Evolutionary conservation across 2,329 filamentous ascomycete species (phyloP).

Genomic region (Penicillium sp.): DNA sequence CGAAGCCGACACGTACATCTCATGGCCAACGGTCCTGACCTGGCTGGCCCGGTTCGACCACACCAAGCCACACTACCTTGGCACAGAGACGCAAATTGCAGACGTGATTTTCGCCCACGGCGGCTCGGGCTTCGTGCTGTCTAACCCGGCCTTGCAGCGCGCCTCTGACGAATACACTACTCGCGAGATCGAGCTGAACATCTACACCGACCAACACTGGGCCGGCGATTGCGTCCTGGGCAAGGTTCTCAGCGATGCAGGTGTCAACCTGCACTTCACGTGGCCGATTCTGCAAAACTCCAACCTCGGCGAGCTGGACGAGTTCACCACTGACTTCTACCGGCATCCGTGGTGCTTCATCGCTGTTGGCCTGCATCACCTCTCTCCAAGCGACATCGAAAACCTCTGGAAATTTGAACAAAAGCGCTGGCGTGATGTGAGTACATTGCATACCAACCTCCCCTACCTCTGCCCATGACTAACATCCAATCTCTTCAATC

Average conservation of each 20-base stretch:
- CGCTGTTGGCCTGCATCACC: constrained; percentile 52
- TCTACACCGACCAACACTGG: constrained; percentile 48
- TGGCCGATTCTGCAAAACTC: constrained; percentile 51
- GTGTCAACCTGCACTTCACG: constrained; percentile 46
- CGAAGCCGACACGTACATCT: constrained; percentile 58
- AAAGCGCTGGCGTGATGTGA: constrained; percentile 61
- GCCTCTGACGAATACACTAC: constrained; percentile 45
- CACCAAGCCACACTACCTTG: constrained; percentile 52
- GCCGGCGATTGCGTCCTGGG: constrained; percentile 54
- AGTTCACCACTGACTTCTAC: constrained; percentile 41
- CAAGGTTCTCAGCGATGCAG: constrained; percentile 48
- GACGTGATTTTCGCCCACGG: constrained; percentile 54
- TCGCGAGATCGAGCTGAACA: constrained; percentile 46
- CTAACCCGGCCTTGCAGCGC: constrained; percentile 49
- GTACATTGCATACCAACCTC: constrained; percentile 22
- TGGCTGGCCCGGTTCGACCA: constrained; percentile 55
- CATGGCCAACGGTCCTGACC: constrained; percentile 53
- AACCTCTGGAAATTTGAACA: constrained; percentile 50
- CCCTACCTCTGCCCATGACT: not conserved
- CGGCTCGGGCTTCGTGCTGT: constrained; percentile 55
- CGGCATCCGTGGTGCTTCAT: constrained; percentile 52
- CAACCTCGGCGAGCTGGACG: constrained; percentile 45
- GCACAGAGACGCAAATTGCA: constrained; percentile 54
- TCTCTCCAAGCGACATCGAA: constrained; percentile 44
- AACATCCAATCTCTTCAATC: not conserved